Base-by-base conservation (phyloP, 805 yeast genomes). In the Yarrowia keelungensis region DNA sequence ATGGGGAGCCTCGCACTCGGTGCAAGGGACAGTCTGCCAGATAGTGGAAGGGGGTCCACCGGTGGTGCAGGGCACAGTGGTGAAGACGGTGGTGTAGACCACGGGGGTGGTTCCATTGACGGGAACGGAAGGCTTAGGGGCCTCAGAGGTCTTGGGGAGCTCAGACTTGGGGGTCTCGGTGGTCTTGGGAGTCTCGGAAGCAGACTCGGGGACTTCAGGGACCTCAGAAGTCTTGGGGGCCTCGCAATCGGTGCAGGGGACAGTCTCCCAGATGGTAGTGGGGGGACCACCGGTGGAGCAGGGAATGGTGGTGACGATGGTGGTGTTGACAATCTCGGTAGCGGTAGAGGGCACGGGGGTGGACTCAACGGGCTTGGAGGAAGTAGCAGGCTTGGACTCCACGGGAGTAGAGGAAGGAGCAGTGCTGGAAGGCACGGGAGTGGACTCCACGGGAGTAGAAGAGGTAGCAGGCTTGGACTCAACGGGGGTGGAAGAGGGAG, bases 221-320 rank as follows among this genome's bases (percentile, higher is more conserved):
- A 10, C 9, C 62, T 56, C 62, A 16, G 62, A 26, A 22, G 64
- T 10, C 16, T 39, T 5, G 39, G 50, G 50, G 14, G 10, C 41
- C 32, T 58, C 64, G 14, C 32, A n/a, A 8, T n/a, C 26, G n/a
- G 65, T 58, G 42, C 65, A 58, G 16, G 65, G 65, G 14, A 58
- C 16, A 26, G 65, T 58, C 50, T 11, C 8, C 42, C 42, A 43
- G 19, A 58, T 42, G 16, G 65, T 58, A 32, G 65, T 43, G 32
- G 65, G 65, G 11, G 65, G 51, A 5, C 65, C 65, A 12, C 65
- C 65, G 8, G 65, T 58, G 32, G 51, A n/a, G 65, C 65, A 58
- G 14, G 65, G 65, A 43, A 58, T 26, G 9, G 65, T 58, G 32
- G 65, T 43, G 51, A 58, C 14, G 2, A 43, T 51, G 9, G 65